Conservation (phyloP, 1,139 yeast species). For the Blastobotrys buckinghamii region DNA sequence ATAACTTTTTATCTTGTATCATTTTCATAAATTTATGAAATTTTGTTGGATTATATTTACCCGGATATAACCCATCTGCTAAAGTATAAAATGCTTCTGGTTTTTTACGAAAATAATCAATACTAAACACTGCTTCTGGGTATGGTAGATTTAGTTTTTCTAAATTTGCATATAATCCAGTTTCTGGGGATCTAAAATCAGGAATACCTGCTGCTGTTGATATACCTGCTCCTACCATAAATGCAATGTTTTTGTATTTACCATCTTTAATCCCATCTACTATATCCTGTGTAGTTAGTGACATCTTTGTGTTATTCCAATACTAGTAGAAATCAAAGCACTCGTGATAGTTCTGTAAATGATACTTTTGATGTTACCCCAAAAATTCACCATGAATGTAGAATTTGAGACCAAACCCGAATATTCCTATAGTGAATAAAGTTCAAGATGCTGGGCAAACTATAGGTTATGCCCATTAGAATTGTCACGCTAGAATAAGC, state of each 20-base stretch:
- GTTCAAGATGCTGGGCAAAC: no score
- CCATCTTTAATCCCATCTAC: slow-evolving; percentile 25
- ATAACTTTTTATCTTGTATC: slow-evolving; percentile 54
- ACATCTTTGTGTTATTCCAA: background rate
- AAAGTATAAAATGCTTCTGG: slow-evolving; percentile 83
- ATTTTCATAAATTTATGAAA: slow-evolving; percentile 69
- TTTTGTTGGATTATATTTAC: slow-evolving; percentile 73
- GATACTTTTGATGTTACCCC: no score
- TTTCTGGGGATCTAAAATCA: slow-evolving; percentile 82
- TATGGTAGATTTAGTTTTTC: slow-evolving; percentile 71
- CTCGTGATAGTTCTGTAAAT: no score
- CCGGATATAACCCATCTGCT: slow-evolving; percentile 83
- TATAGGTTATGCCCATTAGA: no score
- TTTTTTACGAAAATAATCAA: slow-evolving; percentile 63
- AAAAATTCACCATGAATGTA: no score
- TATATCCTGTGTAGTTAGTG: slow-evolving; percentile 21
- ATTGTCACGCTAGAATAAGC: no score
- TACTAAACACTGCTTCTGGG: slow-evolving; percentile 94
- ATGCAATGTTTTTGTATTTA: slow-evolving; percentile 30
- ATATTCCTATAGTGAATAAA: no score
- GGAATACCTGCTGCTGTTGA: slow-evolving; percentile 91
- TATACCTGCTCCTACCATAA: slow-evolving; percentile 72
- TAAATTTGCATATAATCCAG: slow-evolving; percentile 83
- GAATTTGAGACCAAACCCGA: no score
- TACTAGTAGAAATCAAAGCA: no score